Evolutionary conservation across 169 alveolate species (phyloP), one percentile per base, ranked within the genome.

Genomic region (Plasmodium fragile): DNA sequence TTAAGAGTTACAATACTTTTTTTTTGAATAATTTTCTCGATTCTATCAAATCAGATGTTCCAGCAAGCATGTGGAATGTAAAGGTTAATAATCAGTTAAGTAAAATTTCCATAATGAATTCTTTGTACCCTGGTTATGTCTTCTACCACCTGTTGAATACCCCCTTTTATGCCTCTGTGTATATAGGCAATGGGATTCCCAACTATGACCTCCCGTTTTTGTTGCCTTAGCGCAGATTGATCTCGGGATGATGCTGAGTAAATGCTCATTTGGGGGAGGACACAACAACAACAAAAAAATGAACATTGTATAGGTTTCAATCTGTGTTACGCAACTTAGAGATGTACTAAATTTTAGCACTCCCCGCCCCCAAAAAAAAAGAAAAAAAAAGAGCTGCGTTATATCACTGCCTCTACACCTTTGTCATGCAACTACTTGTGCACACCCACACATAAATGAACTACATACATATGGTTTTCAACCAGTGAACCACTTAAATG

Each of bases 1-100:
- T 84, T 73, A 84, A 84, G 28, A 84, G 59, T 84, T 84, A 69
- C 30, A 75, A 84, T 49, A 73, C 79, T 73, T 84, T 84, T 84
- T 84, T 84, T 84, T 43, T 84, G 78, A 73, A 84, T 84, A 84
- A 84, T 52, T 84, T 84, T 84, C 59, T 84, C 69, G 93, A 84
- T 84, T 53, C 93, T 28, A 84, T 84, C 13, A 72, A 84, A 28
- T 49, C 78, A 7, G 93, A 84, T 84, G 39, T 72, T 25, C 93
- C 93, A 52, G 28, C 85, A 45, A 75, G 80, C 80, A 75, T 75
- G 43, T 84, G 93, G 93, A 73, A 84, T 84, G 78, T 84, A 43
- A 84, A 84, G 73, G 69, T 84, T 69, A 84, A 84, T 52, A 41
- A 84, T 25, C 80, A 84, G 65, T 84, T 84, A 75, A 84, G 55